phyloP scores from a whole-genome alignment of 495 filamentous ascomycete genomes.

The Aspergillus nanangensis region DNA sequence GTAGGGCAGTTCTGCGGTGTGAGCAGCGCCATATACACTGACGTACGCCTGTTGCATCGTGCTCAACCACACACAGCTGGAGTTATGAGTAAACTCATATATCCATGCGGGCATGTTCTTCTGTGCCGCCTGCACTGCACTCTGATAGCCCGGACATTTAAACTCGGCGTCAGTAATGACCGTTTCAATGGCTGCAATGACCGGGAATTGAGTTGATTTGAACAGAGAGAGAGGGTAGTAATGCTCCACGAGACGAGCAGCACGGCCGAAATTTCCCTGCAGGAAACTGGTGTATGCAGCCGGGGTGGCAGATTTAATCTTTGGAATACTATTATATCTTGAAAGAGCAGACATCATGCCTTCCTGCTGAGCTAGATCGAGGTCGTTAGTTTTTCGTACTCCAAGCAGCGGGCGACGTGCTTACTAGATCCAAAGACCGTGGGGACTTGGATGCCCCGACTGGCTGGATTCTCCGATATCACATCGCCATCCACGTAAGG shows the following conservation, averaged over 20 bases:
- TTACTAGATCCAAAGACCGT: constrained; percentile 1
- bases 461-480: background rate
- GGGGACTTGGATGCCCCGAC: background rate
- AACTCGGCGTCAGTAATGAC: constrained; percentile 26
- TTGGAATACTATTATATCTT: background rate
- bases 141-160: constrained; percentile 26
- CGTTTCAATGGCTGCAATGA: constrained; percentile 12
- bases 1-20: constrained; percentile 37
- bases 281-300: background rate
- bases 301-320: background rate
- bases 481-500: background rate
- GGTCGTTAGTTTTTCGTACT: too few species aligned
- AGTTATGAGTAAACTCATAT: constrained; percentile 27
- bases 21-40: constrained; percentile 19
- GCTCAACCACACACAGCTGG: constrained; percentile 24
- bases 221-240: constrained; percentile 22
- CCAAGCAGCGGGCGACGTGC: too few species aligned
- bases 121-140: constrained; percentile 9
- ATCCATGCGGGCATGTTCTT: constrained; percentile 14
- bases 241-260: constrained; percentile 16
- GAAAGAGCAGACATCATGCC: background rate
- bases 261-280: background rate
- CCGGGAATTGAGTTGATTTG: too few species aligned
- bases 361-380: background rate
- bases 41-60: background rate